Conservation (phyloP, 257 asterid species). For the Nicotiana otophora region DNA sequence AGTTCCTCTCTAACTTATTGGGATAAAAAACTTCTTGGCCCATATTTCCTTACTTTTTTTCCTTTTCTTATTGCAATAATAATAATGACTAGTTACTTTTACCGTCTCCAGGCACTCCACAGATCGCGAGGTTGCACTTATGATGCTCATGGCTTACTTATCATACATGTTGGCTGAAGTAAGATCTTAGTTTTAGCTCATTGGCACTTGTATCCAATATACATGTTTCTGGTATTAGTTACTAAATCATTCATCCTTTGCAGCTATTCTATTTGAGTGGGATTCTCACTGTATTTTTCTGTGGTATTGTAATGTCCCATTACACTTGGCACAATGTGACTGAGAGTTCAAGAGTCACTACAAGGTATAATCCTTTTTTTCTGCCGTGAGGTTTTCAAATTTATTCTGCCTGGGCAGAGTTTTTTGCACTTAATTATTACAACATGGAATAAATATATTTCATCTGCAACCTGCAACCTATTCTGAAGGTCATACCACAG, state of each 20-base stretch:
- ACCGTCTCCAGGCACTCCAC: slow-evolving; percentile 33
- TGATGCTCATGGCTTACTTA: slow-evolving; percentile 46
- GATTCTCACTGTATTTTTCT: slow-evolving; percentile 43
- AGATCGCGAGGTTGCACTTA: slow-evolving; percentile 47
- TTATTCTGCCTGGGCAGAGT: background rate
- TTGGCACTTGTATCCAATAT: background rate
- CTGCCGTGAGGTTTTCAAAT: background rate
- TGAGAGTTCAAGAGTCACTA: slow-evolving; percentile 37
- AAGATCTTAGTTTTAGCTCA: background rate
- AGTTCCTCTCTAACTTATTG: background rate
- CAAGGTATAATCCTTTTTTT: slow-evolving; percentile 20
- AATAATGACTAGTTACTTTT: background rate
- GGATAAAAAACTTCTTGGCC: background rate
- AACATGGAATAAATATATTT: background rate
- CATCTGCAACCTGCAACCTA: background rate
- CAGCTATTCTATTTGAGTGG: slow-evolving; percentile 40
- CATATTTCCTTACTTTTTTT: background rate
- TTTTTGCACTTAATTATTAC: background rate
- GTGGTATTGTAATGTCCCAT: slow-evolving; percentile 48
- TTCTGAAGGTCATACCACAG: background rate
- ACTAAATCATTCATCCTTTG: background rate
- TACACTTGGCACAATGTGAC: slow-evolving; percentile 51
- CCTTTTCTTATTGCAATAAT: background rate
- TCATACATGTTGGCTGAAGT: slow-evolving; percentile 41
- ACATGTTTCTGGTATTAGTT: background rate